phyloP scores from a whole-genome alignment of 208 protist genomes.

The Acanthamoeba castellanii region DNA sequence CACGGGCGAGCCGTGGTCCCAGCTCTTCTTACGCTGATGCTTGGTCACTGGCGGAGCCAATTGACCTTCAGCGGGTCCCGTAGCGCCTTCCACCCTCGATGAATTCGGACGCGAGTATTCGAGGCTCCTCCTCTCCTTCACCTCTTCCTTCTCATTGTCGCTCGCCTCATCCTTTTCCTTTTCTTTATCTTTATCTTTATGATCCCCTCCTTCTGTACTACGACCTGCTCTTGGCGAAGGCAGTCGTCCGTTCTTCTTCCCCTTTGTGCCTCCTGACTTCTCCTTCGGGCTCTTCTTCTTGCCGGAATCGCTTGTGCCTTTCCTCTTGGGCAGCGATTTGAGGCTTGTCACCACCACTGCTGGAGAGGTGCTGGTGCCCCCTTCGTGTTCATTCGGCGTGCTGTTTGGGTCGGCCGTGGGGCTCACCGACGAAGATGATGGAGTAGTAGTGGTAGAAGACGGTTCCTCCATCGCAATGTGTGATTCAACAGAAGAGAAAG shows the following conservation, averaged over 20 bases:
- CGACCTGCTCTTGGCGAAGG: not conserved
- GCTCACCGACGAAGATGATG: too few species aligned
- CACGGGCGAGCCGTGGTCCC: conserved; percentile 4
- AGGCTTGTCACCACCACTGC: not conserved
- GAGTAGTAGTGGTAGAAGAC: not conserved
- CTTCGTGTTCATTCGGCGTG: not conserved
- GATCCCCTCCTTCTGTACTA: not conserved
- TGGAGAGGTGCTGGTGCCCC: too few species aligned
- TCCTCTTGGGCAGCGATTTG: conserved; percentile 13
- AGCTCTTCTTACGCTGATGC: conserved; percentile 48
- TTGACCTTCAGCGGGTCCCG: not conserved
- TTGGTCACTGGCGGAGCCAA: not conserved
- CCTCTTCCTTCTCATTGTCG: not conserved
- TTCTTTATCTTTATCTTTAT: not conserved
- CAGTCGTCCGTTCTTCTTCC: not conserved
- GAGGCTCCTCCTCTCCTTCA: conserved; percentile 13
- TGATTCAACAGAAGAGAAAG: not conserved
- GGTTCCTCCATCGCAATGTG: not conserved
- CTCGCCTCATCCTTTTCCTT: not conserved
- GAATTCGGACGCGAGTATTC: not conserved
- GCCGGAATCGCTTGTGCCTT: not conserved
- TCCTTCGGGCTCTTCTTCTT: conserved; percentile 47
- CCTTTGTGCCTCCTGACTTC: not conserved
- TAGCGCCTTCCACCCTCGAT: not conserved
- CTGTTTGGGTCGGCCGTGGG: too few species aligned